Percentiles rank a stretch among this genome's conserved stretches.
phyloP scores from a whole-genome alignment of 2,329 filamentous ascomycete species.

The Anthostomella pinea region DNA sequence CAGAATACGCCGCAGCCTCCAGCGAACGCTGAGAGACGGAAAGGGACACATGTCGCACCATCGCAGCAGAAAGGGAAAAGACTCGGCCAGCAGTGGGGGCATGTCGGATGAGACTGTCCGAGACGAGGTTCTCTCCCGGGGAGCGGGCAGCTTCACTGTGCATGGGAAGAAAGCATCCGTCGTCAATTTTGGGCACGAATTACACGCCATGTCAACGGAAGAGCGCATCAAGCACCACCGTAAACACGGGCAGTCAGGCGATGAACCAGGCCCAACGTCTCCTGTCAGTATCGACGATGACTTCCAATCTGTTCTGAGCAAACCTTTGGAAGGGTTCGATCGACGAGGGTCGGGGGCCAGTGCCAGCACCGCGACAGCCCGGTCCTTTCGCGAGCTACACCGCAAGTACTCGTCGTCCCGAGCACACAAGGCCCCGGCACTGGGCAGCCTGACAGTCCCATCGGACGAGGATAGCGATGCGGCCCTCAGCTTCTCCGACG shows the following conservation, averaged over 20 bases:
- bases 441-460: constrained; percentile 44
- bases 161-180: constrained; percentile 98
- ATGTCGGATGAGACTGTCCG: constrained; percentile 49
- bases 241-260: constrained; percentile 47
- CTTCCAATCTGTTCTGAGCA: constrained; percentile 50
- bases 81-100: constrained; percentile 60
- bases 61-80: constrained; percentile 73
- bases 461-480: constrained; percentile 60
- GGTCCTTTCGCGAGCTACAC: constrained; percentile 62
- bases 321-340: constrained; percentile 41
- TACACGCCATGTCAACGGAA: constrained; percentile 73
- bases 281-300: constrained; percentile 45
- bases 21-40: constrained; percentile 83
- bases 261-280: constrained; percentile 33
- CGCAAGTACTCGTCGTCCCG: constrained; percentile 57
- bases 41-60: constrained; percentile 64
- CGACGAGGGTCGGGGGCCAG: constrained; percentile 63
- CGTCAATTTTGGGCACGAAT: constrained; percentile 91
- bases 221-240: constrained; percentile 67
- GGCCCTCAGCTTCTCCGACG: constrained; percentile 59
- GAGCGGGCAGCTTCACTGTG: constrained; percentile 86
- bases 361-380: constrained; percentile 63
- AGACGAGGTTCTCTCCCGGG: constrained; percentile 71
- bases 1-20: constrained; percentile 80
- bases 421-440: constrained; percentile 40